Conservation (phyloP, 352 stramenopile species). For the Pythium pyrilobum region DNA sequence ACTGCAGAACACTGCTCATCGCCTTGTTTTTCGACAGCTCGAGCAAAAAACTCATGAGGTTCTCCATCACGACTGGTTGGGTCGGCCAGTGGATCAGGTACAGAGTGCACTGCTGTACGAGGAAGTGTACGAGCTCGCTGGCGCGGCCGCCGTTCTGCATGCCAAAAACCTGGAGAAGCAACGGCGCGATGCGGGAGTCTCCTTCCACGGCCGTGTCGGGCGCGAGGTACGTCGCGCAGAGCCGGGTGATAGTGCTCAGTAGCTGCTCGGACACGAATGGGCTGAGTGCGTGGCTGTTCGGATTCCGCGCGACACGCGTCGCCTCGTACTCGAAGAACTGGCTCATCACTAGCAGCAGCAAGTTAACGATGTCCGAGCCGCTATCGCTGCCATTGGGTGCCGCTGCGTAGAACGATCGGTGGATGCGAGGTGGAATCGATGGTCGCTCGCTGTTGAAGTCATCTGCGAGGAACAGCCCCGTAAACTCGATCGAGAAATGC, state of each 20-base stretch:
- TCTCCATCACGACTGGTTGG: conserved; percentile 77
- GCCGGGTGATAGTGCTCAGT: conserved; percentile 58
- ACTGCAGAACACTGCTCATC: conserved; percentile 48
- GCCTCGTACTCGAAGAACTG: conserved; percentile 68
- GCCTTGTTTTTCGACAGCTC: conserved; percentile 58
- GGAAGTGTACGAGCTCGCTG: conserved; percentile 58
- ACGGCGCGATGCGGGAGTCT: conserved; percentile 31
- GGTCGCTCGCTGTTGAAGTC: conserved; percentile 74
- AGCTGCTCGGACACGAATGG: conserved; percentile 80
- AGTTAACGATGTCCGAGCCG: conserved; percentile 32
- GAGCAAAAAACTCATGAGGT: conserved; percentile 74
- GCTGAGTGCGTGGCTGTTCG: conserved; percentile 52
- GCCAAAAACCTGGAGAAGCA: conserved; percentile 59
- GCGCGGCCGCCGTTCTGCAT: conserved; percentile 47
- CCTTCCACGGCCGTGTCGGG: conserved; percentile 40
- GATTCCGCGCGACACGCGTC: conserved; percentile 46
- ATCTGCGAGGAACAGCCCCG: conserved; percentile 69
- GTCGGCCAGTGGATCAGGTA: conserved; percentile 82
- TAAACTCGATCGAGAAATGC: conserved; percentile 77
- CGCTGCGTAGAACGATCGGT: conserved; percentile 25
- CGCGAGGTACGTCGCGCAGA: conserved; percentile 71
- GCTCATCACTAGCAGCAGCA: conserved; percentile 66
- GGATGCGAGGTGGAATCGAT: conserved; percentile 56
- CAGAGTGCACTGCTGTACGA: conserved; percentile 56
- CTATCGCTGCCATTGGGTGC: background rate